phyloP scores from a whole-genome alignment of 2,329 filamentous ascomycete species.

The Tolypocladium ophioglossoides region DNA sequence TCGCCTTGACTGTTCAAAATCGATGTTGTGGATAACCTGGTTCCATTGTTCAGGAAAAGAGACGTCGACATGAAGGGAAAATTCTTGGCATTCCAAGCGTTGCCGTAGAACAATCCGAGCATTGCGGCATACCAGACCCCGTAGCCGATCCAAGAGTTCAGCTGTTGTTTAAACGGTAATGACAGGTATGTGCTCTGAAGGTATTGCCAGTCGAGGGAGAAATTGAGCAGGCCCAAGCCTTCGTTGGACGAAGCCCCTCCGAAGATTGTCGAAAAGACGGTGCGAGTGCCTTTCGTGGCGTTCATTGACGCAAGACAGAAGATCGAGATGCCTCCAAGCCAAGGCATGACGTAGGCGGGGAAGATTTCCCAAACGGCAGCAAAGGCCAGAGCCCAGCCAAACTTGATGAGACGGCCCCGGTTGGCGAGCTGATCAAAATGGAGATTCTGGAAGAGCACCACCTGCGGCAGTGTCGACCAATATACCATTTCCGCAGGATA shows the following conservation, averaged over 20 bases:
- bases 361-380: constrained; percentile 35
- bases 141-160: constrained; percentile 26
- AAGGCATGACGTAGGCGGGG: constrained; percentile 33
- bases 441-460: constrained; percentile 21
- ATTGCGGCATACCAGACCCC: constrained; percentile 23
- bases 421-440: constrained; percentile 18
- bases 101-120: constrained; percentile 27
- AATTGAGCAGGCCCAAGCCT: constrained; percentile 27
- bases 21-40: constrained; percentile 8
- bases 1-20: constrained; percentile 12
- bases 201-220: constrained; percentile 35
- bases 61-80: constrained; percentile 21
- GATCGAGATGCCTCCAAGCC: constrained; percentile 27
- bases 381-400: constrained; percentile 15
- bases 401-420: constrained; percentile 16
- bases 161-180: constrained; percentile 23
- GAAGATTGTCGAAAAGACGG: constrained; percentile 15
- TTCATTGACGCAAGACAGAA: constrained; percentile 35
- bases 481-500: constrained; percentile 23
- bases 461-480: constrained; percentile 19
- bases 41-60: constrained; percentile 17
- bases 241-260: constrained; percentile 30
- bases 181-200: constrained; percentile 24
- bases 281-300: constrained; percentile 14
- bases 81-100: constrained; percentile 23